Percentiles rank a stretch among this genome's conserved stretches.
Evolutionary conservation across 2,329 filamentous ascomycete genomes (phyloP).

Genomic region (Myriosclerotinia scirpicola): DNA sequence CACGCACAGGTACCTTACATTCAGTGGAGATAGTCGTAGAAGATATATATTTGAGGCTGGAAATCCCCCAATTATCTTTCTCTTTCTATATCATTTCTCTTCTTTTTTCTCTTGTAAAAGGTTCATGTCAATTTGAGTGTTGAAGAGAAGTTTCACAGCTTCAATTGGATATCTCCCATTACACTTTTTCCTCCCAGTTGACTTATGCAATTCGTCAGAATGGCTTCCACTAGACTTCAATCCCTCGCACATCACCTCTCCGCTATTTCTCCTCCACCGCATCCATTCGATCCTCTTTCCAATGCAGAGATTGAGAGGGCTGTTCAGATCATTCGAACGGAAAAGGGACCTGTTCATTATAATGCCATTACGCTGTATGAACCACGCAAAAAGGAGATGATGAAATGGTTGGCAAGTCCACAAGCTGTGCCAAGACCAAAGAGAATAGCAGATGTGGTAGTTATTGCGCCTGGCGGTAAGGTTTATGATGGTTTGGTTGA

Average conservation of each 20-base stretch:
- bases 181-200: neutral
- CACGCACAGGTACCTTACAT: slow-evolving; percentile 15
- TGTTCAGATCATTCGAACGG: slow-evolving; percentile 66
- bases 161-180: slow-evolving; percentile 1
- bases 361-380: slow-evolving; percentile 84
- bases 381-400: slow-evolving; percentile 82
- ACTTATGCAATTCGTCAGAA: slow-evolving; percentile 2
- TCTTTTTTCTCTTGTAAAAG: neutral
- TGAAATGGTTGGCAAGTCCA: slow-evolving; percentile 71
- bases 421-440: slow-evolving; percentile 60
- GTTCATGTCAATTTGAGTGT: neutral
- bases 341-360: slow-evolving; percentile 73
- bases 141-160: neutral
- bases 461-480: slow-evolving; percentile 74
- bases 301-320: slow-evolving; percentile 70
- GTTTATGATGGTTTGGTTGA: slow-evolving; percentile 83
- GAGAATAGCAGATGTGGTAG: slow-evolving; percentile 79
- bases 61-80: slow-evolving; percentile 20
- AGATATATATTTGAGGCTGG: slow-evolving; percentile 29
- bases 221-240: slow-evolving; percentile 54
- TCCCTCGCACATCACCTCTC: slow-evolving; percentile 63
- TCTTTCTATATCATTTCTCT: slow-evolving; percentile 17
- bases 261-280: slow-evolving; percentile 53
- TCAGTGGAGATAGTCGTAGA: slow-evolving; percentile 20
- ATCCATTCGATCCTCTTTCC: slow-evolving; percentile 78